Conservation (phyloP, 495 filamentous ascomycete genomes). For the Lophium mytilinum region DNA sequence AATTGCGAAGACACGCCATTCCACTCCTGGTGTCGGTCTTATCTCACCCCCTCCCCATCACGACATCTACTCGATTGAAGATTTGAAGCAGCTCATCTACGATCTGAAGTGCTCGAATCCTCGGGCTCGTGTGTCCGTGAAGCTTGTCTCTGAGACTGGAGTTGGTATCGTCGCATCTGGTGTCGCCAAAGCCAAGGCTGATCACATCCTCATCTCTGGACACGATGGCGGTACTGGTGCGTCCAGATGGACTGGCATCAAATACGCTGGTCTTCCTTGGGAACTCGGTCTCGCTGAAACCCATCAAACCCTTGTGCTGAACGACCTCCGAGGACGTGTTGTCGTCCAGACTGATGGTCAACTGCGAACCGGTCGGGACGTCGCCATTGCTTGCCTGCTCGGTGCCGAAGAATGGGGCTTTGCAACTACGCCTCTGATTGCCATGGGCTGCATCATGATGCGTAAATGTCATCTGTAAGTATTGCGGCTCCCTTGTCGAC, state of each 20-base stretch:
- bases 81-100: conserved; percentile 98
- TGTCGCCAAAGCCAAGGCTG: conserved; percentile 97
- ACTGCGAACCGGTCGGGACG: conserved; percentile 85
- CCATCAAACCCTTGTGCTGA: conserved; percentile 96
- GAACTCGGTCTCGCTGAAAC: conserved; percentile 97
- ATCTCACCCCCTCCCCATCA: conserved; percentile 99
- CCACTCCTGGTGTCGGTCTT: conserved; percentile 95
- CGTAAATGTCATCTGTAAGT: conserved; percentile 49
- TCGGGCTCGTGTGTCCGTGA: conserved; percentile 90
- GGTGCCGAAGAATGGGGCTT: conserved; percentile 98
- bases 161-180: conserved; percentile 97
- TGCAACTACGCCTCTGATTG: conserved; percentile 93
- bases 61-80: conserved; percentile 99
- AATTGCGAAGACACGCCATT: conserved; percentile 93
- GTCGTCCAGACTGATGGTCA: conserved; percentile 98
- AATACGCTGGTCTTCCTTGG: conserved; percentile 97
- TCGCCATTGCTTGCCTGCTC: conserved; percentile 92
- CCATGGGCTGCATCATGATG: conserved; percentile 98
- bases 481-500: not conserved
- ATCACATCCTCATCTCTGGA: conserved; percentile 96
- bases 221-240: conserved; percentile 98
- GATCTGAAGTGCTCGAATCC: conserved; percentile 98
- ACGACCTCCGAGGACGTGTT: conserved; percentile 93
- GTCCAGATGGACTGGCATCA: conserved; percentile 98
- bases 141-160: conserved; percentile 96